A percentile compares a stretch with the other conserved stretches of the same genome.
phyloP scores from a whole-genome alignment of 148 eudicot species.

The Rhododendron ferrugineum region DNA sequence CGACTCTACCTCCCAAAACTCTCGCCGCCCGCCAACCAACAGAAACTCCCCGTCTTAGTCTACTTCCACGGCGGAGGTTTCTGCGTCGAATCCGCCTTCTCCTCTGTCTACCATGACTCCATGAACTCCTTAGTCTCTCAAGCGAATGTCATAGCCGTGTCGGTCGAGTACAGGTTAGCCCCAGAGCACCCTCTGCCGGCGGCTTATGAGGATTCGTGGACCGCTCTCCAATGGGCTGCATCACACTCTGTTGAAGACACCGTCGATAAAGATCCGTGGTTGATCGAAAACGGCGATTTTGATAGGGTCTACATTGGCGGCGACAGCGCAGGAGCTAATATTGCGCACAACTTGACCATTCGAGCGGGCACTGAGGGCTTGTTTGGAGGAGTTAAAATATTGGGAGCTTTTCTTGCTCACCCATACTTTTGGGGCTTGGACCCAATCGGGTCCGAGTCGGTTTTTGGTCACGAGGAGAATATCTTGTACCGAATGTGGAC shows the following conservation, averaged over 20 bases:
- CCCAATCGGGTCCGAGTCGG: constrained; percentile 16
- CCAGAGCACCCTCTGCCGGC: constrained; percentile 47
- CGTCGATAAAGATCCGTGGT: constrained; percentile 34
- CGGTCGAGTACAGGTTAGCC: constrained; percentile 49
- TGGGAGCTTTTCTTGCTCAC: constrained; percentile 22
- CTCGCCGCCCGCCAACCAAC: background rate
- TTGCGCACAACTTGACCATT: constrained; percentile 46
- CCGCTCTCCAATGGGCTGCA: constrained; percentile 46
- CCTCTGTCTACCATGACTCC: constrained; percentile 20
- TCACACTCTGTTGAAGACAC: constrained; percentile 6
- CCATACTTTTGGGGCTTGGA: constrained; percentile 29
- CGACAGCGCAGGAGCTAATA: constrained; percentile 56
- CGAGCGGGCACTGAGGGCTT: constrained; percentile 21
- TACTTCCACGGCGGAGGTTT: constrained; percentile 72
- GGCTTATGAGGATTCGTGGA: constrained; percentile 51
- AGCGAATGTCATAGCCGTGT: constrained; percentile 31
- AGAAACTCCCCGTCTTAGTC: constrained; percentile 40
- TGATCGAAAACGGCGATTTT: constrained; percentile 30
- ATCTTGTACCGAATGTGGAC: constrained; percentile 31
- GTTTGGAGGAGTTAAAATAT: constrained; percentile 10
- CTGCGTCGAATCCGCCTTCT: constrained; percentile 40
- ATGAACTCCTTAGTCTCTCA: constrained; percentile 20
- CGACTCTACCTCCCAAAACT: constrained; percentile 37
- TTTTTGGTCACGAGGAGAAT: background rate
- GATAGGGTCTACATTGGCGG: constrained; percentile 36